Evolutionary conservation across 306 rosid species (phyloP), one percentile per base, ranked within the genome.

Genomic region (Lathyrus oleraceus): DNA sequence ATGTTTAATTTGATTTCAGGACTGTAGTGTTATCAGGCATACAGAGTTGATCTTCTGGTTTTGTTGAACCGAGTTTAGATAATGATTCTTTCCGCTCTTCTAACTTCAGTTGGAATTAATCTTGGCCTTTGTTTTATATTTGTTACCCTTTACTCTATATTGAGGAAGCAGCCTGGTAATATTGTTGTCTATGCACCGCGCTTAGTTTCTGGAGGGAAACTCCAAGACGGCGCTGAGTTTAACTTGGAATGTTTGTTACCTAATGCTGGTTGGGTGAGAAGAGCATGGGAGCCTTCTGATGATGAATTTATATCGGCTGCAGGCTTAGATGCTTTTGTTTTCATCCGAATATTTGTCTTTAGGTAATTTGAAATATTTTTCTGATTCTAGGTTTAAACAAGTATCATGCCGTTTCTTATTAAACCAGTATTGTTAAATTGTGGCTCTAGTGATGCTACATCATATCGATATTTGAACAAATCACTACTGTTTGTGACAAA

Each of bases 61-160:
- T 67, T 69, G 52, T 67, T 69, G 58, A 70, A 59, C 66, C 43
- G n/a, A 56, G 63, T 75, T 45, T 67, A 49, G 58, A 81, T 35
- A 67, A 91, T 91, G 96, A 76, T 87, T 35, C 81, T 91, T 19
- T 79, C 91, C 43, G 96, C 97, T 53, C 87, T 91, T 16, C 75
- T 88, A 71, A 88, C 96, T 28, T 91, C 96, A 12, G 96, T 91
- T 10, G 97, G 87, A 48, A 91, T 91, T 78, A 91, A 91, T 68
- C 81, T 91, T 43, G 80, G 89, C 47, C 79, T 91, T n/a, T 91
- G 96, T 64, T 48, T 82, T 42, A 32, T 85, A 25, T 87, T 82
- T 63, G 67, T 80, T 85, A 79, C 87, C 36, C 88, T 91, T 9
- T 88, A 91, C 65, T 82, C 89, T 45, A 52, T 91, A 59, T 53